Evolutionary conservation across 345 rosid genomes (phyloP), one percentile per base, ranked within the genome.

Genomic region (Tarenaya hassleriana): DNA sequence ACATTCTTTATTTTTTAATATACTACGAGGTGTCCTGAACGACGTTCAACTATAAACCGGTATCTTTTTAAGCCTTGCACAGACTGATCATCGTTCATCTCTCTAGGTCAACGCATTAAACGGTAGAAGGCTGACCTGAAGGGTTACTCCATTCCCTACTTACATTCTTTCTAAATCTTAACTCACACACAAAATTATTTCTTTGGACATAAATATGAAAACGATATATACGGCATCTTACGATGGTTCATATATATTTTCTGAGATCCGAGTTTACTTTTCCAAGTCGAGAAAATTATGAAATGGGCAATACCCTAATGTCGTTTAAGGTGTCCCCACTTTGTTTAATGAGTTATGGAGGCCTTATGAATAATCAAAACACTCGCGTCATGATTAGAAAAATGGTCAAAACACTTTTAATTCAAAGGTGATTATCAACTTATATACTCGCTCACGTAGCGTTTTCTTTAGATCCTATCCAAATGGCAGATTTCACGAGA

Each of bases 341-440:
- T 31, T 47, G 20, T 56, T 57, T 56, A 56, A 50, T 64, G 69
- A 64, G 63, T 64, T 57, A 64, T 64, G 69, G 69, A 63, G 63
- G 52, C 34, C 51, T 45, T 50, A 42, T 55, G 42, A 56, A 41
- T 49, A 45, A 57, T 63, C 68, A 63, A 56, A 63, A 41, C 48
- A 41, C 34, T 33, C 62, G 50, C 34, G 45, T 49, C 50, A 43
- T 39, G 47, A 48, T 10, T 41, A 54, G 38, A 61, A 45, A n/a
- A n/a, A n/a, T n/a, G n/a, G n/a, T n/a, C n/a, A n/a, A n/a, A n/a
- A n/a, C n/a, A n/a, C n/a, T n/a, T n/a, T n/a, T n/a, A n/a, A n/a
- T n/a, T n/a, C n/a, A n/a, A n/a, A n/a, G n/a, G n/a, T n/a, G n/a
- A 52, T 35, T 40, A 39, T 51, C 58, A 52, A 24, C 19, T 8